Conservation (phyloP, 306 rosid species). For the Quercus gilva region DNA sequence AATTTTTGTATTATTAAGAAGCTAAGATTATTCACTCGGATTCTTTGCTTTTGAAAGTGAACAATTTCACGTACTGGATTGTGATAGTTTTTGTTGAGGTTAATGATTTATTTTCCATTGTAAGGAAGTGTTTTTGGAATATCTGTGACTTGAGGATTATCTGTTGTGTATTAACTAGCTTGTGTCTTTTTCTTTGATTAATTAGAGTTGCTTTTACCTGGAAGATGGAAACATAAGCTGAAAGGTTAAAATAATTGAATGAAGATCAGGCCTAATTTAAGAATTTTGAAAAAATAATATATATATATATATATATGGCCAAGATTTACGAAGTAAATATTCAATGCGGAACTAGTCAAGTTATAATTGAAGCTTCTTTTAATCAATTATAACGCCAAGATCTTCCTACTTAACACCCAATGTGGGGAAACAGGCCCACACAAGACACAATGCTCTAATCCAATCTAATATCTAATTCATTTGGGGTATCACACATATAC, state of each 20-base stretch:
- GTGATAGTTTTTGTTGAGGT: background rate
- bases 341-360: too few relatives aligned
- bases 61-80: background rate
- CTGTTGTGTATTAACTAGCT: background rate
- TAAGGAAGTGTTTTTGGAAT: background rate
- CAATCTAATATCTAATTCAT: too few relatives aligned
- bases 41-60: background rate
- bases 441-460: too few relatives aligned
- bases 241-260: background rate
- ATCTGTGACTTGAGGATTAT: background rate
- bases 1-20: background rate
- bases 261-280: background rate
- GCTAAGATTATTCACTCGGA: background rate
- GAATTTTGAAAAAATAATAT: background rate
- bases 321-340: too few relatives aligned
- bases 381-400: too few relatives aligned
- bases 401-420: too few relatives aligned
- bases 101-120: background rate
- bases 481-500: background rate
- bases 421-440: too few relatives aligned
- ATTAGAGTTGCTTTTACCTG: background rate
- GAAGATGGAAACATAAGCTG: background rate
- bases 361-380: too few relatives aligned
- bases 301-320: too few relatives aligned
- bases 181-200: background rate